Conservation (phyloP, 768 basidiomycete species). For the Cystofilobasidium macerans region DNA sequence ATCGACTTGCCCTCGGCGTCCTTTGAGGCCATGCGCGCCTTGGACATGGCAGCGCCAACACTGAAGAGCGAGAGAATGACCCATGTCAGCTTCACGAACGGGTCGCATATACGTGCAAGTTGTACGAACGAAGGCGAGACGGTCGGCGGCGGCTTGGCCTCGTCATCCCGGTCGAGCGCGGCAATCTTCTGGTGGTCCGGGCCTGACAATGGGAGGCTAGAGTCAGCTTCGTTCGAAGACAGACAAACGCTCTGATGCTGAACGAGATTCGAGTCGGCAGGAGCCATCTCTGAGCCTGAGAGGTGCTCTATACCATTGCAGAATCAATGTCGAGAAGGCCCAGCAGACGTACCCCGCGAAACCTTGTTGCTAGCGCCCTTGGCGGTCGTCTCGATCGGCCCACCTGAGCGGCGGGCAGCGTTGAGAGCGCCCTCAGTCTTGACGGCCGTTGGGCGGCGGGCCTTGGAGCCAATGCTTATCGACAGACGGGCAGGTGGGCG, state of each 20-base stretch:
- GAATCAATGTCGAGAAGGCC: conserved; percentile 11
- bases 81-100: too few species aligned
- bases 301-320: too few species aligned
- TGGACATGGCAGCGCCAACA: conserved; percentile 60
- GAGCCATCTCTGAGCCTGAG: too few species aligned
- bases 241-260: too few species aligned
- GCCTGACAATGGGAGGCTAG: conserved; percentile 51
- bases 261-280: too few species aligned
- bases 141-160: conserved; percentile 83
- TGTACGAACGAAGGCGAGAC: conserved; percentile 41
- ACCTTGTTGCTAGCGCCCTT: conserved; percentile 63
- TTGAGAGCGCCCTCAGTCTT: conserved; percentile 54
- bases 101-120: too few species aligned
- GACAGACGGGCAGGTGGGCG: neutral
- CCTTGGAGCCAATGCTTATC: conserved; percentile 52
- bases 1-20: conserved; percentile 42
- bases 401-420: conserved; percentile 61
- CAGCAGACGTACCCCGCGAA: conserved; percentile 49
- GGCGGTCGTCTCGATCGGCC: conserved; percentile 72
- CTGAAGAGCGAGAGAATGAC: too few species aligned
- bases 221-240: too few species aligned
- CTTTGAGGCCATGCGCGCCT: conserved; percentile 62
- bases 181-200: conserved; percentile 89
- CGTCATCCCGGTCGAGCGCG: conserved; percentile 88
- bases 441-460: conserved; percentile 52